Evolutionary conservation across 495 filamentous ascomycete species (phyloP), one percentile per base, ranked within the genome.

Genomic region (Penicillium cinerascens): DNA sequence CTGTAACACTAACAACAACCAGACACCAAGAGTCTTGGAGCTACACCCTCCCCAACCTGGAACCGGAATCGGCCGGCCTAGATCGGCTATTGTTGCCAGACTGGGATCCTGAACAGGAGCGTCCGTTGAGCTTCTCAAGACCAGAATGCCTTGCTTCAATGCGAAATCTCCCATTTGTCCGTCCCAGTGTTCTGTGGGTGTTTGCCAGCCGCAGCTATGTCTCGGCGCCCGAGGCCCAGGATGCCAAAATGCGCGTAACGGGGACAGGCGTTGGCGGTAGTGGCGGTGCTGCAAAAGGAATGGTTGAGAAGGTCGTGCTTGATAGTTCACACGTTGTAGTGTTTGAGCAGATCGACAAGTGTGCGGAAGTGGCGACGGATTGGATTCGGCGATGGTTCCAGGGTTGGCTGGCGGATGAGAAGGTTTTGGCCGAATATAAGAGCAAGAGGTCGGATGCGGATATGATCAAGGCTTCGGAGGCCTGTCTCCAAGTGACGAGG

Each of bases 201-300:
- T 87, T 87, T 67, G 87, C 85, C 20, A 73, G 55, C 7, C 56
- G 64, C n/a, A 83, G 78, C 27, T 56, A 72, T 8, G 66, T 90
- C 29, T 81, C 79, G 0, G 17, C 48, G 0, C 76, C 79, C 0
- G 65, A 69, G 2, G 45, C 68, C 8, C 74, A 80, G 33, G 63
- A 75, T 25, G 54, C 74, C 23, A 89, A 87, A 67, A 70, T 89
- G 67, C 71, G 75, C n/a, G 55, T 66, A 8, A 91, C 87, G 6
- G 88, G 88, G 3, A 59, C 69, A 0, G 87, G 85, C 0, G 48
- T 74, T 2, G 85, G 86, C n/a, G 88, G 88, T 3, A 86, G 78
- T 63, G 88, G 88, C 2, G 88, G 87, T 2, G 71, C 58, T 2
- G 60, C 63, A 26, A 66, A 72, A 33, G 83, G 87, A 2, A 71